phyloP scores from a whole-genome alignment of 192 early-diverging fungal species.

The Dispira simplex region DNA sequence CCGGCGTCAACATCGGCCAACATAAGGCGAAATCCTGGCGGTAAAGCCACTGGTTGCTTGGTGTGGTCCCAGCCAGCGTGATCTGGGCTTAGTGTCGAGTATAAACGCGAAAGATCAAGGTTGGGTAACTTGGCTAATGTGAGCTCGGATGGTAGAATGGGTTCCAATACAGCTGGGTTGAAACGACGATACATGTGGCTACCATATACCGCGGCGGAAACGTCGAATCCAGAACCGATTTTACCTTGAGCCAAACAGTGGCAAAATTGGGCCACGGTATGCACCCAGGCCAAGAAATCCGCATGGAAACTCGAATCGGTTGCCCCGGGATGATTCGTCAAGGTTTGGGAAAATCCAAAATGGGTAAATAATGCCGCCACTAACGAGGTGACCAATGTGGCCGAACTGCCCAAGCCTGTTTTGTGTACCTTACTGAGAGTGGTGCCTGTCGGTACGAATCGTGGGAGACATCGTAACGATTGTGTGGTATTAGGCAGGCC shows the following conservation, averaged over 20 bases:
- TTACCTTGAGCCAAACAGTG: conserved; percentile 99
- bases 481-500: conserved; percentile 32
- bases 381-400: conserved; percentile 89
- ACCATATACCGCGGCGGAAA: conserved; percentile 83
- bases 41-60: conserved; percentile 45
- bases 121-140: conserved; percentile 11
- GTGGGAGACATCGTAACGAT: conserved; percentile 38
- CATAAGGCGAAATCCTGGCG: conserved; percentile 52
- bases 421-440: conserved; percentile 65
- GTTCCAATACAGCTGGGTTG: conserved; percentile 14
- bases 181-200: conserved; percentile 80
- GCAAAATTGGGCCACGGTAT: conserved; percentile 78
- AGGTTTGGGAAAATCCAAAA: conserved; percentile 34
- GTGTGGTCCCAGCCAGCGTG: conserved; percentile 48
- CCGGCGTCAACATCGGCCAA: conserved; percentile 91
- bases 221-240: conserved; percentile 93
- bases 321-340: conserved; percentile 10
- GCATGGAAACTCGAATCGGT: not conserved
- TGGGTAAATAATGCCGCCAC: conserved; percentile 63
- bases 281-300: conserved; percentile 32
- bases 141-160: not conserved
- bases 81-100: conserved; percentile 25
- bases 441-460: conserved; percentile 44
- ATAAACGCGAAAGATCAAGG: conserved; percentile 17
- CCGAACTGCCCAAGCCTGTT: conserved; percentile 93